These are phyloP conservation scores for Populus hybrid DNA, from an alignment of 441 rosid species.

Conservation along the genomic window DNA sequence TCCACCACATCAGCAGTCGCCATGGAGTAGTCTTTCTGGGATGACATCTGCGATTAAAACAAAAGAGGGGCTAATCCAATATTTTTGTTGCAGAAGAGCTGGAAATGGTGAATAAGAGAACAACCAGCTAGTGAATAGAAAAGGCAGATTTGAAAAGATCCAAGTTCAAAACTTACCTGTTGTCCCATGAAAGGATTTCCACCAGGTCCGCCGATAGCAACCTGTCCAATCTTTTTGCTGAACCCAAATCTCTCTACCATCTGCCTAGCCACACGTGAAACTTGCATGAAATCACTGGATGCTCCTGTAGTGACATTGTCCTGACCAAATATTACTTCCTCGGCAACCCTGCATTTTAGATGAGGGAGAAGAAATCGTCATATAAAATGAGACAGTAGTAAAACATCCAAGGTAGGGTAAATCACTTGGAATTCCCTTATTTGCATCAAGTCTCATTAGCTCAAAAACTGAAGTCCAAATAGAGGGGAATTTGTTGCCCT, in stretches of 20 bases:
- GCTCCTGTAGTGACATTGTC: conserved; percentile 98
- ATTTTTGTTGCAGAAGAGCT: background rate
- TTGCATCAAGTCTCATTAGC: background rate
- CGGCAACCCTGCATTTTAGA: conserved; percentile 58
- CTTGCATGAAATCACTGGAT: conserved; percentile 95
- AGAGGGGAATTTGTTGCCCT: background rate
- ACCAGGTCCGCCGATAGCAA: conserved; percentile 88
- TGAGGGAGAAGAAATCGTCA: background rate
- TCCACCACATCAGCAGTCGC: conserved; percentile 95
- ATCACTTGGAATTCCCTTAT: background rate
- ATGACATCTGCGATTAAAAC: conserved; percentile 61
- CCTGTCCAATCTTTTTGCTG: conserved; percentile 92
- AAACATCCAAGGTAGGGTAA: background rate
- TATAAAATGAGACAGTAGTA: background rate
- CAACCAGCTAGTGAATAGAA: background rate
- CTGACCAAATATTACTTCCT: conserved; percentile 80
- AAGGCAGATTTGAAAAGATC: background rate
- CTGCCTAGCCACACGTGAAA: conserved; percentile 91
- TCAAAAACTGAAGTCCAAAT: conserved; percentile 5
- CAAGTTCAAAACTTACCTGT: conserved; percentile 39
- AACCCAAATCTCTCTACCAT: conserved; percentile 98
- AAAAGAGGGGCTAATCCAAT: background rate
- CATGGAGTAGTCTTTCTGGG: conserved; percentile 97
- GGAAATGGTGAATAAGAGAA: background rate
- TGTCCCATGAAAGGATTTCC: conserved; percentile 97